Base-by-base conservation (phyloP, 495 filamentous ascomycete genomes). In the Oidiodendron maius region DNA sequence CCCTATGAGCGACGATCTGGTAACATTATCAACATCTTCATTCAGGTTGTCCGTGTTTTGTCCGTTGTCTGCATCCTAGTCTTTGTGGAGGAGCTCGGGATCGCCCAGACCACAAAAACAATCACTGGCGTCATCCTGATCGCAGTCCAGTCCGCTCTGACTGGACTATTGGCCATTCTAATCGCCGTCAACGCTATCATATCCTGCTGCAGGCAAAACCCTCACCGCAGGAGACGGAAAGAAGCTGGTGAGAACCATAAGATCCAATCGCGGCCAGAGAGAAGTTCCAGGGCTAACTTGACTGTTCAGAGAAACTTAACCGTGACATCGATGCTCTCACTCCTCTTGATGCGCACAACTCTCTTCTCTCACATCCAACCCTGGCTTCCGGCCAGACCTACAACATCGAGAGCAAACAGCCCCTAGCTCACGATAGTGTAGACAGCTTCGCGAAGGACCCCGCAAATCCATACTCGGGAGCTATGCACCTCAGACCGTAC, bases 71-170 rank as follows among this genome's bases (percentile, higher is more conserved):
- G 91, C 65, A 89, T 97, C 56, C 64, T 98, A 57, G 73, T 97
- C 23, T 98, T 97, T 59, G 91, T 96, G 15, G 87, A 96, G 59
- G 82, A 96, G 64, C 83, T 98, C 37, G 88, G 87, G 30, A 82
- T 98, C 52, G 74, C 84, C 4, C 86, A 96, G 58, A 94, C 89
- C 9, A 96, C 93, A n/a, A 90, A 97, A 68, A 97, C 93, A 2
- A 78, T 96, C 51, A 77, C 75, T 12, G 93, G 93, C 34, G 81
- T 96, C 23, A 85, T 91, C 11, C 72, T 98, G 37, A 91, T 98
- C 50, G 91, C 80, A 36, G 73, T 96, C 15, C 93, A 98, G 66
- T 87, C 86, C 0, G 79, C 82, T 5, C 71, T 98, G 44, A 94
- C 93, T 1, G 89, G 76, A 47, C 65, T 85, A 25, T 74, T 98